Percentiles rank a stretch among this genome's conserved stretches.
Conservation (phyloP, 2,329 filamentous ascomycete species). For the Penicillium psychrosexuale region DNA sequence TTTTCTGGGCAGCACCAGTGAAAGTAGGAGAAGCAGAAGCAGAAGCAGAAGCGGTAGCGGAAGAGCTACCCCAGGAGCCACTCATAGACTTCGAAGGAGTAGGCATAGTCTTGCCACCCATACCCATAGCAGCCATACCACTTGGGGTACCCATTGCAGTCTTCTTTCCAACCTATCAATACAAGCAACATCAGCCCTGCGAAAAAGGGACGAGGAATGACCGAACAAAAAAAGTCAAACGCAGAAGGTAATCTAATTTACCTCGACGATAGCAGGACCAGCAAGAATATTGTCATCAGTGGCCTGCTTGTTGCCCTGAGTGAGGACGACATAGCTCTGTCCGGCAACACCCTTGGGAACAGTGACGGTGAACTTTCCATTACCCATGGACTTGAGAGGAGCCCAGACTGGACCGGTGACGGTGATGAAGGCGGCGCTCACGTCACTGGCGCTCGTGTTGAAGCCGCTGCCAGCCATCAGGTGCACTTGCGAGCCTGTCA, state of each 20-base stretch:
- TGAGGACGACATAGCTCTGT: conserved; percentile 32
- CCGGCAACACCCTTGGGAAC: conserved; percentile 26
- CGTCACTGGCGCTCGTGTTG: conserved; percentile 18
- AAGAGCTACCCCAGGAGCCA: conserved; percentile 3
- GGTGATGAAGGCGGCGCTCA: conserved; percentile 23
- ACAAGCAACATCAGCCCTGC: conserved; percentile 5
- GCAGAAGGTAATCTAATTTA: conserved; percentile 12
- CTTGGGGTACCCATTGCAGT: conserved; percentile 1
- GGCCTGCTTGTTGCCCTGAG: conserved; percentile 19
- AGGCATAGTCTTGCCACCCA: conserved; percentile 3
- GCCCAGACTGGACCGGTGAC: conserved; percentile 24
- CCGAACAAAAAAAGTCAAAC: not conserved
- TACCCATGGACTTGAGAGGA: conserved; percentile 3
- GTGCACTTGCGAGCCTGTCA: conserved; percentile 17
- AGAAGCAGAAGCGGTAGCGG: not conserved
- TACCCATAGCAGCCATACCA: conserved; percentile 3
- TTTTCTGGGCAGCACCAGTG: not conserved
- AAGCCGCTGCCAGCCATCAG: conserved; percentile 27
- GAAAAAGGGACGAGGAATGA: not conserved
- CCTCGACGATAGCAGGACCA: conserved; percentile 34
- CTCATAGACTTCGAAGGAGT: conserved; percentile 1
- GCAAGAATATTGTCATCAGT: conserved; percentile 32
- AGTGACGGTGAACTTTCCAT: conserved; percentile 20
- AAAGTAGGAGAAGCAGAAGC: conserved; percentile 6
- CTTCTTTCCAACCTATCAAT: conserved; percentile 10